Evolutionary conservation across 2,329 filamentous ascomycete genomes (phyloP).

Genomic region (Curvularia eragrostidis): DNA sequence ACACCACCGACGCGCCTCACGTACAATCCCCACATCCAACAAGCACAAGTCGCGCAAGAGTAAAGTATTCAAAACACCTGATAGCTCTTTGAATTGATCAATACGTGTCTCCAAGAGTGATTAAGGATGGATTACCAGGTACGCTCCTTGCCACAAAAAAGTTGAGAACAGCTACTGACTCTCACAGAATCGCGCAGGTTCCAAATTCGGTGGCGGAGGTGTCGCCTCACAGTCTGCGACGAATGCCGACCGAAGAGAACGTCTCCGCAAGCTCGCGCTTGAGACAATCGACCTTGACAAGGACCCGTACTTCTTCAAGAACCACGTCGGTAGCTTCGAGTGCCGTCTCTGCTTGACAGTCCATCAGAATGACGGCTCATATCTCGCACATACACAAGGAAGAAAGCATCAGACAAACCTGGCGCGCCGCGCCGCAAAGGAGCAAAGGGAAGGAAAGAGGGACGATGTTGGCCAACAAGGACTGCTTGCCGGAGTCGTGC

Average conservation of each 20-base stretch:
- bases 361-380: conserved; percentile 98
- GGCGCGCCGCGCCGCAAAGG: conserved; percentile 90
- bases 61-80: conserved; percentile 2
- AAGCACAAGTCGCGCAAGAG: conserved; percentile 3
- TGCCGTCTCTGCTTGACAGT: conserved; percentile 96
- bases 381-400: conserved; percentile 97
- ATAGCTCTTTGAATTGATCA: conserved; percentile 5
- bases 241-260: conserved; percentile 96
- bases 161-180: conserved; percentile 23
- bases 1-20: conserved; percentile 20
- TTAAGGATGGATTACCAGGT: conserved; percentile 60
- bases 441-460: conserved; percentile 85
- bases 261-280: conserved; percentile 95
- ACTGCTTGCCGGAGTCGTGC: conserved; percentile 70
- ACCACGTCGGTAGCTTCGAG: conserved; percentile 97
- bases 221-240: conserved; percentile 92
- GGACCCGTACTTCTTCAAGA: conserved; percentile 99
- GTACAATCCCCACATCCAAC: conserved; percentile 1
- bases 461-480: conserved; percentile 73
- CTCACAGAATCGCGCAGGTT: conserved; percentile 84
- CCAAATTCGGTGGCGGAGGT: conserved; percentile 96
- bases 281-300: conserved; percentile 99
- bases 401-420: conserved; percentile 99
- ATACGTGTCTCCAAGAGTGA: conserved; percentile 2
- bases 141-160: conserved; percentile 17